Base-by-base conservation (phyloP, 768 basidiomycete genomes). In the Tricholoma saponaceum region DNA sequence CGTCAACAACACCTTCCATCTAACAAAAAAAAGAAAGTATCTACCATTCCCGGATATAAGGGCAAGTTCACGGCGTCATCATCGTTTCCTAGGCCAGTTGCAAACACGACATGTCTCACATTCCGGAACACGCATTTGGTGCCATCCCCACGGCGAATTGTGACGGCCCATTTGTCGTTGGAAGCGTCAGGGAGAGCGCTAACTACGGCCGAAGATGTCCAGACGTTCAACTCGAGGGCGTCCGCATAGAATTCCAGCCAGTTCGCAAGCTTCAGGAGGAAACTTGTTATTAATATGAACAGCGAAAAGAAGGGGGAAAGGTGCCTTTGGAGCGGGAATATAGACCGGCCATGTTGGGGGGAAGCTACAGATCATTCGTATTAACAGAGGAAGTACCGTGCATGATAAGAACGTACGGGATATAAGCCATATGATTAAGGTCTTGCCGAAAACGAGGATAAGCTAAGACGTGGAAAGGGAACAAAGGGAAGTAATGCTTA, bases 201-300 rank as follows among this genome's bases (percentile, higher is more conserved):
- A 0, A 67, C 58, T 4, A 75, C 77, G 1, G 60, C 64, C 0
- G 80, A 74, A 0, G 76, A 80, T n/a, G 79, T 82, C 86, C 86
- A 87, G 5, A 84, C 77, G 61, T 86, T 83, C 53, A 89, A 71
- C 58, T 87, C 87, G 56, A 88, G 68, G 2, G 75, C 64, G 9
- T 81, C 75, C 1, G 83, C 84, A 64, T 87, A 89, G 56, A 69
- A 74, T 69, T 88, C 87, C 2, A 89, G 75, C 84, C 85, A 88
- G 58, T 83, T 81, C 0, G 85, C 87, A 58, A 1, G 26, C 13
- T 7, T 32, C 23, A 26, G 58, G 20, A 39, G 7, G n/a, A 33
- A 1, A 16, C 4, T n/a, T n/a, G n/a, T n/a, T n/a, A n/a, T n/a
- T n/a, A n/a, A n/a, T n/a, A n/a, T n/a, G n/a, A n/a, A n/a, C n/a